phyloP scores from a whole-genome alignment of 352 stramenopile genomes.

The Blastocystis sp. region DNA sequence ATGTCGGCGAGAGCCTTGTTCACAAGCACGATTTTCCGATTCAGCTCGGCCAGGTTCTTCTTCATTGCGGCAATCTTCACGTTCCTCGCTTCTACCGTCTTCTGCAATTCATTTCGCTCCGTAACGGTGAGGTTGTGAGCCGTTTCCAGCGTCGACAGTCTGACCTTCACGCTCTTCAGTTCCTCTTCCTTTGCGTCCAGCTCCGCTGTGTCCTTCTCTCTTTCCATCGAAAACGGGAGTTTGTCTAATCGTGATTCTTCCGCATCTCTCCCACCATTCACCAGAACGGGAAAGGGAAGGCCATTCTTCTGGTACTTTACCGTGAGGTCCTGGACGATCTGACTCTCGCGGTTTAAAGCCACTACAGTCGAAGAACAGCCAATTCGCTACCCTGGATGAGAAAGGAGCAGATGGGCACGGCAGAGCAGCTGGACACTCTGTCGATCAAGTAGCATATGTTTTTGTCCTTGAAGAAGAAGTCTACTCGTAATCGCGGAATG shows the following conservation, averaged over 20 bases:
- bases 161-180: neutral
- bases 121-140: too few species aligned
- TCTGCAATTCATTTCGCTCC: neutral
- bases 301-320: neutral
- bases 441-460: neutral
- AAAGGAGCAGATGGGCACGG: neutral
- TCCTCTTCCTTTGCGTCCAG: neutral
- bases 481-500: neutral
- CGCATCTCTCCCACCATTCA: neutral
- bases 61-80: neutral
- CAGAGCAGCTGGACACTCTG: neutral
- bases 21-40: too few species aligned
- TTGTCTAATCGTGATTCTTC: neutral
- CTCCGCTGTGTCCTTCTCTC: neutral
- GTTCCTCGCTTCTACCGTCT: neutral
- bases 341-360: neutral
- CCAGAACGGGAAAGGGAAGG: neutral
- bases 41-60: neutral
- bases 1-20: too few species aligned
- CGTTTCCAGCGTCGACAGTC: neutral
- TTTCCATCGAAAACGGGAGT: too few species aligned
- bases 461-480: neutral
- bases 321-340: neutral
- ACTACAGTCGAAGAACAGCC: neutral
- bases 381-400: neutral